Evolutionary conservation across 805 yeast species (phyloP).

Genomic region (Diddensiella caesifluorescens): DNA sequence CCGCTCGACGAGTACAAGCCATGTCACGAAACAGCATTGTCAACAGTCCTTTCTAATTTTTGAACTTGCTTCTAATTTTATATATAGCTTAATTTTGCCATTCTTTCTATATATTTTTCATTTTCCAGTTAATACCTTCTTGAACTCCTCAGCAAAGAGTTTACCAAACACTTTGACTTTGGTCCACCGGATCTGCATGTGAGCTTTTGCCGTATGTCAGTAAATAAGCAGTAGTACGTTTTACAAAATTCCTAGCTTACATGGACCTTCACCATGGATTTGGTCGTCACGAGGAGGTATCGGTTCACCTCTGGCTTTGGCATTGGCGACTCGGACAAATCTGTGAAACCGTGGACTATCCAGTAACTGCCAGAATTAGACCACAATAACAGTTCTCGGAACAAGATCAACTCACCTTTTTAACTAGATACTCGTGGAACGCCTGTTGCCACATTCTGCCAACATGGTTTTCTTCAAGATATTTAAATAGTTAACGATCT

Average conservation of each 20-base stretch:
- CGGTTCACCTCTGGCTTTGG: constrained; percentile 19
- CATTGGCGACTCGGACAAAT: constrained; percentile 21
- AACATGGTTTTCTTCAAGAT: too few relatives aligned
- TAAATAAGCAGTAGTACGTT: neutral
- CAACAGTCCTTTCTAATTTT: constrained; percentile 25
- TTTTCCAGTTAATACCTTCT: constrained; percentile 15
- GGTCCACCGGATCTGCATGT: constrained; percentile 10
- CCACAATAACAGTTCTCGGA: neutral
- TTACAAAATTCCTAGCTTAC: neutral
- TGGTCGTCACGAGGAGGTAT: constrained; percentile 14
- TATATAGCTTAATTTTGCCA: neutral
- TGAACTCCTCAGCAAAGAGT: constrained; percentile 21
- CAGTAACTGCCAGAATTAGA: constrained; percentile 17
- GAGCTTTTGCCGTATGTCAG: constrained; percentile 4
- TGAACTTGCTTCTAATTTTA: neutral
- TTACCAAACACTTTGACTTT: constrained; percentile 17
- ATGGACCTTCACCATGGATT: neutral
- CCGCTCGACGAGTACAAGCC: constrained; percentile 21
- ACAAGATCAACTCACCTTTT: constrained; percentile 16
- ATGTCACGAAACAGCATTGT: constrained; percentile 24
- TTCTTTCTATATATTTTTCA: neutral
- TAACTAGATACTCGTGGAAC: constrained; percentile 21
- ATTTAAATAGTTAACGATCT: too few relatives aligned
- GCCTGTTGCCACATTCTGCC: constrained; percentile 26
- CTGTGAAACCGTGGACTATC: constrained; percentile 21